Percentiles rank a stretch among this genome's conserved stretches.
phyloP scores from a whole-genome alignment of 352 stramenopile species.

The Phytophthora syringae region DNA sequence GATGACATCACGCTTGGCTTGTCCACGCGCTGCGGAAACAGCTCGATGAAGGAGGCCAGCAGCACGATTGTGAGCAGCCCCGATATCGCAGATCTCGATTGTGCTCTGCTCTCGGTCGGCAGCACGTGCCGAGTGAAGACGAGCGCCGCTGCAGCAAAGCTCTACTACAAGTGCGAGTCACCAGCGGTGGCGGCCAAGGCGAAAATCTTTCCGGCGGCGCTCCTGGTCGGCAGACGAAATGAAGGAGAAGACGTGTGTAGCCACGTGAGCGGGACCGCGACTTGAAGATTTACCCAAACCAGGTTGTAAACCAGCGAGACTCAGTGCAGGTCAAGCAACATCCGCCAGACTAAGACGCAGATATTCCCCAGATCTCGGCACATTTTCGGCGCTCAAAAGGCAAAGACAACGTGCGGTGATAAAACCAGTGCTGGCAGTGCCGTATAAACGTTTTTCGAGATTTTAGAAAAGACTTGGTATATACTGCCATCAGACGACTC shows the following conservation, averaged over 20 bases:
- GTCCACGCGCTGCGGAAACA: constrained; percentile 17
- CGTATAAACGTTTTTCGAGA: no score
- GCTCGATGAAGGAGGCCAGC: constrained; percentile 9
- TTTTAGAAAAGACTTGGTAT: no score
- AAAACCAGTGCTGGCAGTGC: background rate
- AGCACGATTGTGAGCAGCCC: constrained; percentile 22
- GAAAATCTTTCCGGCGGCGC: background rate
- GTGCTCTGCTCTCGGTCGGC: constrained; percentile 21
- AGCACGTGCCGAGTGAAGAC: constrained; percentile 35
- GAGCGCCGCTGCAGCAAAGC: constrained; percentile 18
- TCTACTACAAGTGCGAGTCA: background rate
- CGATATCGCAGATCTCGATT: constrained; percentile 27
- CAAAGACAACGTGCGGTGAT: constrained; percentile 2
- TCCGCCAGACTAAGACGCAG: background rate
- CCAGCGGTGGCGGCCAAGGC: background rate
- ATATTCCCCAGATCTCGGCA: constrained; percentile 13
- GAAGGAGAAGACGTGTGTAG: background rate
- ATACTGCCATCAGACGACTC: no score
- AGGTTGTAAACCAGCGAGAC: background rate
- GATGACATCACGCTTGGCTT: constrained; percentile 35
- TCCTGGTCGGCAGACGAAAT: background rate
- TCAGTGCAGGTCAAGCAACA: background rate
- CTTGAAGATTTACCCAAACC: no score
- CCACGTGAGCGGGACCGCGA: background rate
- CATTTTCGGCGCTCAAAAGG: constrained; percentile 15